Evolutionary conservation across 805 yeast genomes (phyloP).

Genomic region (Wickerhamiella allomyrinae): DNA sequence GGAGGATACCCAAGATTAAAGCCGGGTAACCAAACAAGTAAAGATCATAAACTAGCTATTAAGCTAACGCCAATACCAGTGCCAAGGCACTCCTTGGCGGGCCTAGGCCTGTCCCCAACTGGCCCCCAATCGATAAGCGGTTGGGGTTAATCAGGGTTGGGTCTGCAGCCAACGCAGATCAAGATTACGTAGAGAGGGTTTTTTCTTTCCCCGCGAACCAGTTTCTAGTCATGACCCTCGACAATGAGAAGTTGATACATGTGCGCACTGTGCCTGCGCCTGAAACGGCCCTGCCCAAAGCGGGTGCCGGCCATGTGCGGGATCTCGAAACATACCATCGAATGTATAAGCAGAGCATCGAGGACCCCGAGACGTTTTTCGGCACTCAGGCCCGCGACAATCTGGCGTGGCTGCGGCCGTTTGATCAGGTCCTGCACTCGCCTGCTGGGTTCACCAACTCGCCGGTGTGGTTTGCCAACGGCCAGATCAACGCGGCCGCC

Average conservation of each 20-base stretch:
- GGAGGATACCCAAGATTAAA: no score
- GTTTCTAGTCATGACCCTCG: conserved; percentile 8
- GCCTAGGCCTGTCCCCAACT: conserved; percentile 1
- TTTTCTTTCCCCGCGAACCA: no score
- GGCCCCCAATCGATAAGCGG: background rate
- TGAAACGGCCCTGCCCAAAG: conserved; percentile 15
- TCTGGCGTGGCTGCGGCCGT: conserved; percentile 69
- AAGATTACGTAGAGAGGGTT: background rate
- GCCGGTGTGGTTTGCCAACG: conserved; percentile 85
- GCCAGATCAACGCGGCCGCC: conserved; percentile 83
- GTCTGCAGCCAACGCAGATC: background rate
- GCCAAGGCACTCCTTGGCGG: no score
- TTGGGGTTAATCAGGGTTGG: background rate
- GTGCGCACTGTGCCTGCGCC: conserved; percentile 19
- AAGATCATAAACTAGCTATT: no score
- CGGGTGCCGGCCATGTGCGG: conserved; percentile 24
- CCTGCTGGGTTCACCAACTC: conserved; percentile 21
- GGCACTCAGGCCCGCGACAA: conserved; percentile 60
- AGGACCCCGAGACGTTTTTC: conserved; percentile 68
- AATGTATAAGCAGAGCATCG: conserved; percentile 60
- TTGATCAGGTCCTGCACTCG: conserved; percentile 35
- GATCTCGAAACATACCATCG: conserved; percentile 53
- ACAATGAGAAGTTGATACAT: conserved; percentile 19
- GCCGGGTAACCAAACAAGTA: no score
- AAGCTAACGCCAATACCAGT: no score